These are phyloP conservation scores for Wallacemonas sp. DNA, from an alignment of 208 protist genomes.

Conservation along the genomic window DNA sequence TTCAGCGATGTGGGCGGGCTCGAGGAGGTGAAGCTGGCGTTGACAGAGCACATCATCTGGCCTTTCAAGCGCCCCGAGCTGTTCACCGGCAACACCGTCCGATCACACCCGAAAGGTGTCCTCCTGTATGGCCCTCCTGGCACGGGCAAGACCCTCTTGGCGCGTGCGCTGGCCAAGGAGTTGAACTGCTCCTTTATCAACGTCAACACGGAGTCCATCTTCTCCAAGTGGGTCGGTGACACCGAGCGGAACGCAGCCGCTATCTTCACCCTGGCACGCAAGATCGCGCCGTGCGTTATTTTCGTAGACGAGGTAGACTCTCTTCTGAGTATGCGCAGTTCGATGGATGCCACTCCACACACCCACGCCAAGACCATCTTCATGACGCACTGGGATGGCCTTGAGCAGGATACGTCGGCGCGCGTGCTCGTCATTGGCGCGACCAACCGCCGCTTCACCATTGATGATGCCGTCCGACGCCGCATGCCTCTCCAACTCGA, in stretches of 20 bases:
- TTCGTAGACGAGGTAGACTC: slow-evolving; percentile 94
- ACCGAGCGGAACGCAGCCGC: slow-evolving; percentile 96
- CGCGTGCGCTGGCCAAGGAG: slow-evolving; percentile 98
- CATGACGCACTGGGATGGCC: slow-evolving; percentile 91
- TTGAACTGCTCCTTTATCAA: slow-evolving; percentile 99
- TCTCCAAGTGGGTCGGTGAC: slow-evolving; percentile 95
- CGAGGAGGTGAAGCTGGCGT: slow-evolving; percentile 68
- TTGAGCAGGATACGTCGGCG: slow-evolving; percentile 37
- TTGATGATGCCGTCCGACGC: slow-evolving; percentile 92
- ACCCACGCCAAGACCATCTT: slow-evolving; percentile 91
- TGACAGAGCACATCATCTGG: slow-evolving; percentile 87
- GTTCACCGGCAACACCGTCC: slow-evolving; percentile 71
- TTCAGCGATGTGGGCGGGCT: slow-evolving; percentile 76
- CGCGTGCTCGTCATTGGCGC: slow-evolving; percentile 89
- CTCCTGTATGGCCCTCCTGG: slow-evolving; percentile 99
- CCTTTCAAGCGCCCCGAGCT: slow-evolving; percentile 80
- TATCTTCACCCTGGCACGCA: slow-evolving; percentile 84
- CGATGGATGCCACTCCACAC: slow-evolving; percentile 61
- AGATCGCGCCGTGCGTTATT: slow-evolving; percentile 85
- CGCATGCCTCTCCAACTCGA: slow-evolving; percentile 88
- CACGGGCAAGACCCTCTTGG: slow-evolving; percentile 99
- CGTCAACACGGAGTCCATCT: slow-evolving; percentile 91
- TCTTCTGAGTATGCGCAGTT: slow-evolving; percentile 81
- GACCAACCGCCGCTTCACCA: slow-evolving; percentile 87
- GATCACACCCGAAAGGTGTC: slow-evolving; percentile 98